These are phyloP conservation scores for Jasminum sambac DNA, from an alignment of 257 asterid species.

Conservation along the genomic window DNA sequence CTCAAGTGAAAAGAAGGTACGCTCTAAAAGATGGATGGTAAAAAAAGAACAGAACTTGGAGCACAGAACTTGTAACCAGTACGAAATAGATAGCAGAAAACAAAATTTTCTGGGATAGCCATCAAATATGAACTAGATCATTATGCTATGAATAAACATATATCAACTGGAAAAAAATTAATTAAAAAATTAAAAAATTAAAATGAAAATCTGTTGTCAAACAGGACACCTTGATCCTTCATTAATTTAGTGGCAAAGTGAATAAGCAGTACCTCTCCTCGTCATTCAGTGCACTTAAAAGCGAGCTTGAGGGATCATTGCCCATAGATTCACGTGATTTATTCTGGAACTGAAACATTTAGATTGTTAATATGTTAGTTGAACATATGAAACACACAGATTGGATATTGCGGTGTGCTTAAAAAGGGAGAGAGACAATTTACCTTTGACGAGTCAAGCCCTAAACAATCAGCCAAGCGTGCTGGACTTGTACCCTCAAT, in stretches of 20 bases:
- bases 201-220: background rate
- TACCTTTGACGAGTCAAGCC: conserved; percentile 95
- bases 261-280: conserved; percentile 72
- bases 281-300: conserved; percentile 57
- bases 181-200: too few species aligned
- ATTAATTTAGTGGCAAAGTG: background rate
- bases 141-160: background rate
- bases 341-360: conserved; percentile 72
- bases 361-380: conserved; percentile 24
- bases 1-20: conserved; percentile 9
- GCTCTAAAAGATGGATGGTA: background rate
- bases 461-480: conserved; percentile 97
- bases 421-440: conserved; percentile 13
- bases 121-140: background rate
- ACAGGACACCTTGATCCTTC: background rate
- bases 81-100: background rate
- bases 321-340: conserved; percentile 56
- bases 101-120: background rate
- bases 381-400: conserved; percentile 17
- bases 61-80: conserved; percentile 5
- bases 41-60: conserved; percentile 1
- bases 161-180: background rate
- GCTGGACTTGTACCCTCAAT: conserved; percentile 98
- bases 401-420: conserved; percentile 8
- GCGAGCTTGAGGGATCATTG: conserved; percentile 66